These are phyloP conservation scores for Chalciporus pseudorubinellus DNA, from an alignment of 768 basidiomycete genomes.

Conservation along the genomic window DNA sequence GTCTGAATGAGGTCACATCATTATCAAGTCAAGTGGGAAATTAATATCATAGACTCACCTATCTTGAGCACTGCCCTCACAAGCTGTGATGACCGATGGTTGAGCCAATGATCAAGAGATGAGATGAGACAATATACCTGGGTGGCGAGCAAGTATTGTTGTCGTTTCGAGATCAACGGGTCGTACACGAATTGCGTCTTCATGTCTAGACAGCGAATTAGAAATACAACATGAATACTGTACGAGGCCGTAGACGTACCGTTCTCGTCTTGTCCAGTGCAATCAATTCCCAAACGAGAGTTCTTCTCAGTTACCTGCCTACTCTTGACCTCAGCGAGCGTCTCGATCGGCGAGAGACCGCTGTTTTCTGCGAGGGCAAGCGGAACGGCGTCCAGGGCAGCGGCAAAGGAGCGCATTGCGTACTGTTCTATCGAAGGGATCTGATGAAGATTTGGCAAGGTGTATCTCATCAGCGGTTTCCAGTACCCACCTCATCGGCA, in stretches of 20 bases:
- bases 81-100: constrained; percentile 43
- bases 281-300: constrained; percentile 90
- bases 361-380: constrained; percentile 98
- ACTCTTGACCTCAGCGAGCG: constrained; percentile 93
- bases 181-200: constrained; percentile 96
- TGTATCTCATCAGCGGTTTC: background rate
- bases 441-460: constrained; percentile 36
- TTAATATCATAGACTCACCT: constrained; percentile 44
- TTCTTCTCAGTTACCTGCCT: constrained; percentile 85
- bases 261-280: constrained; percentile 79
- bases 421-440: constrained; percentile 98
- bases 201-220: constrained; percentile 67
- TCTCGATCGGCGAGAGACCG: constrained; percentile 93
- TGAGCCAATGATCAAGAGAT: constrained; percentile 3
- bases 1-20: constrained; percentile 42
- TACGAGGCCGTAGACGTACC: constrained; percentile 45
- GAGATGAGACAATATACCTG: constrained; percentile 52
- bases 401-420: constrained; percentile 98
- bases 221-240: background rate
- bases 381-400: constrained; percentile 92
- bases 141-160: constrained; percentile 96
- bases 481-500: constrained; percentile 75
- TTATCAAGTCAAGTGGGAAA: background rate
- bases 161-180: constrained; percentile 94
- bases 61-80: constrained; percentile 88